Base-by-base conservation (phyloP, 2,329 filamentous ascomycete species). In the Myriosclerotinia duriaeana region DNA sequence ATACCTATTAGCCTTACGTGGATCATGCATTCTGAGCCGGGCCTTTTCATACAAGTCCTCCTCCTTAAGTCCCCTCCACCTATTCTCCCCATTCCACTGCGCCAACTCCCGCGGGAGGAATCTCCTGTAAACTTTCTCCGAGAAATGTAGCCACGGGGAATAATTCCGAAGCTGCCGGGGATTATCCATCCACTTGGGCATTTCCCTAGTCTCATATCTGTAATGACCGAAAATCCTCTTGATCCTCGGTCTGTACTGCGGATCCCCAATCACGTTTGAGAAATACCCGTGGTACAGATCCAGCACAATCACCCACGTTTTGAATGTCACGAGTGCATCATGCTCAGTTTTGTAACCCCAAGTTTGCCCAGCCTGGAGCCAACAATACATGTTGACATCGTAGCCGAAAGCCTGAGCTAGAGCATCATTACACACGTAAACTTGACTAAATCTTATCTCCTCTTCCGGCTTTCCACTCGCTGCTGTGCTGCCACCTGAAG, bases 251-350 rank as follows among this genome's bases (percentile, higher is more conserved):
- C 38, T 60, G 12, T 50, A 60, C 15, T 60, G 58, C 15, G 20
- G 58, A 8, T 60, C 44, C 3, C 8, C n/a, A 26, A 50, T 26
- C 12, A 60, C 44, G 22, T 60, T 60, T 4, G 58, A 60, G 14
- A 60, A 60, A 26, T 50, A 60, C 5, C 58, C 58, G n/a, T 34
- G 44, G 34, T 50, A 38, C 5, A 60, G n/a, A 60, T 60, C 58
- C 7, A 50, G 14, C 2, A n/a, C 1, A 5, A 60, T 60, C 36
- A 60, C n/a, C 34, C 50, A 26, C 20, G n/a, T 44, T 40, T 50
- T 50, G 34, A 44, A 26, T 30, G 30, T 26, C 3, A 26, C 50
- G 6, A 60, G 12, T 1, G 26, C 17, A 36, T 60, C 58, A 50
- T 50, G 50, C 15, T 0, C 2, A 12, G 22, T 15, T 17, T 11